These are phyloP conservation scores for Pistacia integerrima DNA, from an alignment of 345 rosid genomes.

Conservation along the genomic window DNA sequence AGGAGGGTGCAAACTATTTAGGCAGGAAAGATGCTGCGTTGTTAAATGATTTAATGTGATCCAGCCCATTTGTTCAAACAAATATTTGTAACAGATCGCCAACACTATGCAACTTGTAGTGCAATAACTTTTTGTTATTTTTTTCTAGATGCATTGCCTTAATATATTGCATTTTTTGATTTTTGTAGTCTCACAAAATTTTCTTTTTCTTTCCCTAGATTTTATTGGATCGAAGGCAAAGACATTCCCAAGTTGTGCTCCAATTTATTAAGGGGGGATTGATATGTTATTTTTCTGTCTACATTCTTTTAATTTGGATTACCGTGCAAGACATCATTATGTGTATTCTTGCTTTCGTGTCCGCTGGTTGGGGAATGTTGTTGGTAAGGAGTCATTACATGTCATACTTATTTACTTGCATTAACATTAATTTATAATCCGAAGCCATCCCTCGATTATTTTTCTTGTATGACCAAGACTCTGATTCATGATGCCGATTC, in stretches of 20 bases:
- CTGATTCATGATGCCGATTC: background rate
- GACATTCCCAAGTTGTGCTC: conserved; percentile 87
- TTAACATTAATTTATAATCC: background rate
- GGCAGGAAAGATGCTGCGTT: background rate
- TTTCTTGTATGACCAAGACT: background rate
- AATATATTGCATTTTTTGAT: too few species aligned
- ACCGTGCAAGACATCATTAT: conserved; percentile 70
- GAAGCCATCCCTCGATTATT: background rate
- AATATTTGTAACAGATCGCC: background rate
- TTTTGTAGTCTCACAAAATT: too few species aligned
- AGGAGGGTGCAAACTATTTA: background rate
- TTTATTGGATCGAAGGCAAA: conserved; percentile 90
- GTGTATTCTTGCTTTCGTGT: conserved; percentile 97
- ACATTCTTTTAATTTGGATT: conserved; percentile 31
- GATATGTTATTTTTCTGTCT: conserved; percentile 79
- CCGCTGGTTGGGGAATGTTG: conserved; percentile 99
- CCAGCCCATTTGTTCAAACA: background rate
- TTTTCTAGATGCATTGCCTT: background rate
- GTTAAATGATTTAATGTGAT: background rate
- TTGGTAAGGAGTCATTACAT: conserved; percentile 51
- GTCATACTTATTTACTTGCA: background rate
- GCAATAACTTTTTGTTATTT: too few species aligned
- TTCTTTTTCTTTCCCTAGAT: conserved; percentile 49
- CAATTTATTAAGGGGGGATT: conserved; percentile 83
- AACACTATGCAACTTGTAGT: too few species aligned